Conservation (phyloP, 768 basidiomycete genomes). For the Suillus weaverae region DNA sequence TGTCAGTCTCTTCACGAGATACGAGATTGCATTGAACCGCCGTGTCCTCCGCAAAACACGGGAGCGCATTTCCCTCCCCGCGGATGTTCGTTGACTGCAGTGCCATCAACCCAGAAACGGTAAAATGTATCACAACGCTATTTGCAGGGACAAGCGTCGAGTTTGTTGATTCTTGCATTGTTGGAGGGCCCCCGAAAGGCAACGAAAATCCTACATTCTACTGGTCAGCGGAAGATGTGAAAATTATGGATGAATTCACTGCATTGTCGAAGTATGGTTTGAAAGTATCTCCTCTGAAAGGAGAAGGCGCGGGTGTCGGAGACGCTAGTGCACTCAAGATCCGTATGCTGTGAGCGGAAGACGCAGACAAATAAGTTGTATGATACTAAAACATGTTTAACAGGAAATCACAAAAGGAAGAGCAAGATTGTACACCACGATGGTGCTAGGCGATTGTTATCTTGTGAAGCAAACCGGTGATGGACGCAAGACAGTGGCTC, state of each 20-base stretch:
- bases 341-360: slow-evolving; percentile 51
- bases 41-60: slow-evolving; percentile 13
- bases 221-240: slow-evolving; percentile 41
- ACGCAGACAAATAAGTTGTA: slow-evolving; percentile 3
- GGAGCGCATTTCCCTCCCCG: background rate
- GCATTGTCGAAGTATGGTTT: slow-evolving; percentile 44
- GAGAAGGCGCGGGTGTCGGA: slow-evolving; percentile 50
- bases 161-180: slow-evolving; percentile 58
- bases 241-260: slow-evolving; percentile 41
- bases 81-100: slow-evolving; percentile 59
- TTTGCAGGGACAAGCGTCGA: slow-evolving; percentile 40
- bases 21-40: background rate
- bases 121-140: slow-evolving; percentile 45
- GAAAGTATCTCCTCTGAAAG: slow-evolving; percentile 44
- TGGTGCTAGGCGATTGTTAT: slow-evolving; percentile 47
- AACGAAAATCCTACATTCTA: slow-evolving; percentile 56
- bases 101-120: slow-evolving; percentile 53
- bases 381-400: background rate
- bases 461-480: slow-evolving; percentile 3
- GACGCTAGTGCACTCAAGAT: slow-evolving; percentile 65
- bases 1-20: background rate
- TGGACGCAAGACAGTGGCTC: slow-evolving; percentile 40
- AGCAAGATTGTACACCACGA: slow-evolving; percentile 51
- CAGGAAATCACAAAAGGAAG: slow-evolving; percentile 59
- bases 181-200: slow-evolving; percentile 53